Percentiles rank a stretch among this genome's conserved stretches.
phyloP scores from a whole-genome alignment of 2,329 filamentous ascomycete genomes.

The Diplodia corticola region DNA sequence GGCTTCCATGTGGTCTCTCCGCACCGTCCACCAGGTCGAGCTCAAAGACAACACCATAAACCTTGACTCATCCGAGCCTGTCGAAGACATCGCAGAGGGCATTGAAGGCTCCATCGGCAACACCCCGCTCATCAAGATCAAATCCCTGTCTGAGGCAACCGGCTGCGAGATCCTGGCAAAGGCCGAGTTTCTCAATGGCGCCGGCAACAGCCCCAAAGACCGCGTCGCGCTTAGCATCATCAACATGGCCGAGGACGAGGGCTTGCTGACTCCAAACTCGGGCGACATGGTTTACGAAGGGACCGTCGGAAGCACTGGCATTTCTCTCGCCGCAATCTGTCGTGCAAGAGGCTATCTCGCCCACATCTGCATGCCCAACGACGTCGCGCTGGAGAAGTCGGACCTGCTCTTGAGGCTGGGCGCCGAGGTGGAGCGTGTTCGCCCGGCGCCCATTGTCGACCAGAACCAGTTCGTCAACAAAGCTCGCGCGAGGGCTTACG shows the following conservation, averaged over 20 bases:
- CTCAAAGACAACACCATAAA: slow-evolving; percentile 18
- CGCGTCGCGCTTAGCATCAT: slow-evolving; percentile 92
- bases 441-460: slow-evolving; percentile 90
- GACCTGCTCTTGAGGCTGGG: slow-evolving; percentile 86
- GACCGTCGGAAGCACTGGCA: slow-evolving; percentile 86
- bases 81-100: slow-evolving; percentile 63
- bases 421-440: slow-evolving; percentile 87
- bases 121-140: slow-evolving; percentile 85
- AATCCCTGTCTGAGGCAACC: slow-evolving; percentile 80
- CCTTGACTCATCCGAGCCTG: not conserved
- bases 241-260: slow-evolving; percentile 71
- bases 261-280: slow-evolving; percentile 72
- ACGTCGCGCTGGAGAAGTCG: slow-evolving; percentile 85
- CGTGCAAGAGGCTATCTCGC: slow-evolving; percentile 86
- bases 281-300: slow-evolving; percentile 98
- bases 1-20: slow-evolving; percentile 23
- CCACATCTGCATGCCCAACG: slow-evolving; percentile 97
- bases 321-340: slow-evolving; percentile 86
- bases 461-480: slow-evolving; percentile 93
- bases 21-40: slow-evolving; percentile 8
- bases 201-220: slow-evolving; percentile 92
- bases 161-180: slow-evolving; percentile 90
- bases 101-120: slow-evolving; percentile 92
- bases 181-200: slow-evolving; percentile 94
- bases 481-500: slow-evolving; percentile 71